phyloP scores from a whole-genome alignment of 176 grass and related monocot genomes.

The Cymbopogon citratus region DNA sequence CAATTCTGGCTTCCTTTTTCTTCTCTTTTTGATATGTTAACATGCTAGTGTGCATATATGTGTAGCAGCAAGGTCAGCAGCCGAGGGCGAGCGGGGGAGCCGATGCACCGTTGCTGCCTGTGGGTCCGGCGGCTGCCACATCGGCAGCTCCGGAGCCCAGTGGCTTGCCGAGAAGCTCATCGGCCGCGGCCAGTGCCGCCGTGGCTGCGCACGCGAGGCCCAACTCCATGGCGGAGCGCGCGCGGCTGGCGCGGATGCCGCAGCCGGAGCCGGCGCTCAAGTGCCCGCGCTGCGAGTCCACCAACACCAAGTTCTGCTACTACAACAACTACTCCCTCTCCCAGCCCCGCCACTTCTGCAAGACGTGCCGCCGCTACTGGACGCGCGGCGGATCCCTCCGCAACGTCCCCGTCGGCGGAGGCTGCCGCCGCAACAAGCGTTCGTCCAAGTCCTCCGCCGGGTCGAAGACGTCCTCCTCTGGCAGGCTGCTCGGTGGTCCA shows the following conservation, averaged over 20 bases:
- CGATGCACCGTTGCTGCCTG: conserved; percentile 39
- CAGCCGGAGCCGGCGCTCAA: conserved; percentile 77
- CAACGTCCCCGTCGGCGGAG: conserved; percentile 84
- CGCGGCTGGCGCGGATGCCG: conserved; percentile 59
- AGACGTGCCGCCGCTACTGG: conserved; percentile 96
- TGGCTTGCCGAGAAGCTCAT: conserved; percentile 39
- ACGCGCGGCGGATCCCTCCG: conserved; percentile 84
- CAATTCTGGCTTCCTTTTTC: conserved; percentile 39
- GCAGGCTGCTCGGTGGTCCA: not conserved
- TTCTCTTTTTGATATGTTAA: conserved; percentile 31
- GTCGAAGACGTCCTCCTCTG: conserved; percentile 26
- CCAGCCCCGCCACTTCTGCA: conserved; percentile 98
- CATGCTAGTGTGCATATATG: not conserved
- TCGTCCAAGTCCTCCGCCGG: conserved; percentile 39
- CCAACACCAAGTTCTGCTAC: conserved; percentile 99
- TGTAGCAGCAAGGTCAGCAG: conserved; percentile 41
- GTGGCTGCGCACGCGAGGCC: conserved; percentile 26
- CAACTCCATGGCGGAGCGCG: conserved; percentile 69
- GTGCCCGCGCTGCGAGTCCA: conserved; percentile 83
- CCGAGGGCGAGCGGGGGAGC: conserved; percentile 24
- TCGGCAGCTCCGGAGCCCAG: conserved; percentile 11
- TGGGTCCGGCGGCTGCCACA: conserved; percentile 16
- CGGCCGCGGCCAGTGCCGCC: conserved; percentile 10
- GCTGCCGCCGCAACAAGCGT: conserved; percentile 88
- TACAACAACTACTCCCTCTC: conserved; percentile 93